A percentile compares a stretch with the other conserved stretches of the same genome.
Evolutionary conservation across 2,329 filamentous ascomycete species (phyloP).

Genomic region (Aureobasidium namibiae): DNA sequence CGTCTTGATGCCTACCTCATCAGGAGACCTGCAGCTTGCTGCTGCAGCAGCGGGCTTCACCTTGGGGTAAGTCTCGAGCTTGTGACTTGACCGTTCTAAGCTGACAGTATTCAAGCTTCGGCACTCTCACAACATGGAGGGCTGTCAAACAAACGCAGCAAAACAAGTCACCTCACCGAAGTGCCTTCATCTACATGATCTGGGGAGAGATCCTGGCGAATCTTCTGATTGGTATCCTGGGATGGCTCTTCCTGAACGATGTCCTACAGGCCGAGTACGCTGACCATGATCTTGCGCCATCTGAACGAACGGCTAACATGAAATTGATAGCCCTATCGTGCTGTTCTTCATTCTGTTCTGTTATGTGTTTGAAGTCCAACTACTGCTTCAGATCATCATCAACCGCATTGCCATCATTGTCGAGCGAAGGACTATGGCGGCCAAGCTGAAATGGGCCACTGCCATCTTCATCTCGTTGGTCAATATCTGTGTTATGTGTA

Average conservation of each 20-base stretch:
- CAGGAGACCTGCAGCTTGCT: constrained; percentile 14
- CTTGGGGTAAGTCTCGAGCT: constrained; percentile 20
- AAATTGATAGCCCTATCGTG: constrained; percentile 12
- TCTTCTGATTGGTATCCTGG: constrained; percentile 35
- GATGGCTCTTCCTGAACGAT: constrained; percentile 19
- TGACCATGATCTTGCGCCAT: not conserved
- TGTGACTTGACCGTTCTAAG: too few relatives aligned
- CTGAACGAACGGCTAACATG: not conserved
- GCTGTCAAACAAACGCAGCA: constrained; percentile 29
- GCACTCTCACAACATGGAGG: constrained; percentile 34
- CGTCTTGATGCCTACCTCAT: not conserved
- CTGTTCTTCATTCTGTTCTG: constrained; percentile 20
- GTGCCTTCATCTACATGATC: constrained; percentile 34
- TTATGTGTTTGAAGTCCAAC: constrained; percentile 15
- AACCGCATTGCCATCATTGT: constrained; percentile 25
- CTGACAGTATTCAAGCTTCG: constrained; percentile 20
- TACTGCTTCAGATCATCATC: constrained; percentile 31
- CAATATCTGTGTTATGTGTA: constrained; percentile 19
- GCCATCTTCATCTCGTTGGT: constrained; percentile 32
- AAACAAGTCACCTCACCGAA: constrained; percentile 4
- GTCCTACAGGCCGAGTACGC: constrained; percentile 2
- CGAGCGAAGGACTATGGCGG: constrained; percentile 18
- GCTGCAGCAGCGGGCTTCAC: constrained; percentile 28
- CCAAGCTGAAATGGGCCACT: constrained; percentile 29
- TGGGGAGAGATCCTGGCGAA: constrained; percentile 40